These are phyloP conservation scores for Penicillium sp. DNA, from an alignment of 2,329 filamentous ascomycete genomes.

Conservation along the genomic window DNA sequence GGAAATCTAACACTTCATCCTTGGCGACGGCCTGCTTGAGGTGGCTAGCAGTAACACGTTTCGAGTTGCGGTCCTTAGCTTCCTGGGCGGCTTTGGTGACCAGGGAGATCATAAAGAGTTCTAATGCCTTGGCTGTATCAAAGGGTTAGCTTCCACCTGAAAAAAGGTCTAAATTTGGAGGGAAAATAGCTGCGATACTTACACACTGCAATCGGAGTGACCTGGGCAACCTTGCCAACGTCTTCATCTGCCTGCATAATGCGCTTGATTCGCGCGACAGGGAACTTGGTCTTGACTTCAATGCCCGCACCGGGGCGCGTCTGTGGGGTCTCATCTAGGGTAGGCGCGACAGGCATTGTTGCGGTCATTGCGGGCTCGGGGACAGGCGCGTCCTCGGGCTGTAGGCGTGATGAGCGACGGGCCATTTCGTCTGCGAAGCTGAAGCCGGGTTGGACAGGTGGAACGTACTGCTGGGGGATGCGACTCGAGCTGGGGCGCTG, in stretches of 20 bases:
- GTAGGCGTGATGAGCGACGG: constrained; percentile 42
- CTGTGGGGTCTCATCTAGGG: constrained; percentile 21
- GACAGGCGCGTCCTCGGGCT: constrained; percentile 30
- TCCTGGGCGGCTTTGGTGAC: constrained; percentile 86
- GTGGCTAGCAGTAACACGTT: constrained; percentile 86
- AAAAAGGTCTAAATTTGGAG: neutral
- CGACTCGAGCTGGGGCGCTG: constrained; percentile 30
- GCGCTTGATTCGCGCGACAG: constrained; percentile 94
- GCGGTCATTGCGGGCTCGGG: constrained; percentile 18
- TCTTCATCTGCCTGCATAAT: constrained; percentile 99
- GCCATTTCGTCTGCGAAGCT: constrained; percentile 39
- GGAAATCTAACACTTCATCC: constrained; percentile 91
- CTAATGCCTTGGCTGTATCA: constrained; percentile 76
- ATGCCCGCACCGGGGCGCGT: constrained; percentile 55
- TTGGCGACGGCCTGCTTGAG: constrained; percentile 86
- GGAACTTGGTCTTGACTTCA: constrained; percentile 90
- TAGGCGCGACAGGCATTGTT: constrained; percentile 19
- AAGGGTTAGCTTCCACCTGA: constrained; percentile 19
- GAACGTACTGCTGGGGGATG: constrained; percentile 39
- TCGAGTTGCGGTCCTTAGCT: constrained; percentile 78
- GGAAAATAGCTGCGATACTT: constrained; percentile 33
- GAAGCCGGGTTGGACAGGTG: constrained; percentile 27
- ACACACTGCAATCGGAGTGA: constrained; percentile 91
- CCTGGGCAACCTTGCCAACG: constrained; percentile 96
- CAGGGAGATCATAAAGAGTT: constrained; percentile 96